Evolutionary conservation across 495 filamentous ascomycete species (phyloP).

Genomic region (Penicillium samsonianum): DNA sequence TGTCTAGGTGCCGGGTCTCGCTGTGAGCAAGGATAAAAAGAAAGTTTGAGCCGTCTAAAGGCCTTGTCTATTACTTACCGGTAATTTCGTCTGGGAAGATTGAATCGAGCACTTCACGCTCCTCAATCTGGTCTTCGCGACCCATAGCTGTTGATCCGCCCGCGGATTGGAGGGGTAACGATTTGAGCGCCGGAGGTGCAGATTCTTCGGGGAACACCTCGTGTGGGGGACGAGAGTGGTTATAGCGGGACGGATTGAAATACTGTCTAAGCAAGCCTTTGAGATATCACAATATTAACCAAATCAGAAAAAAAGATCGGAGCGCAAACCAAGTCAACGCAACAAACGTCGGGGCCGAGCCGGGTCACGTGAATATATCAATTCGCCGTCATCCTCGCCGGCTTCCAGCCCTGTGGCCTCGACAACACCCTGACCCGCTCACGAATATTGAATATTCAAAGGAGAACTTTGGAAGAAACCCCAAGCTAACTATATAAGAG

Average conservation of each 20-base stretch:
- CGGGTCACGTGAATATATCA: not conserved
- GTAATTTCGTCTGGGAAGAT: conserved; percentile 98
- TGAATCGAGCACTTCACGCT: conserved; percentile 94
- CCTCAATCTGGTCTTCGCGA: conserved; percentile 89
- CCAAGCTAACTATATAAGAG: no score
- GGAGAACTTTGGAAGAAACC: no score
- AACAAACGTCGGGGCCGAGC: not conserved
- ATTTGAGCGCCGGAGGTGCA: conserved; percentile 6
- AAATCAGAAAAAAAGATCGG: conserved; percentile 11
- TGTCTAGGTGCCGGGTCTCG: conserved; percentile 54
- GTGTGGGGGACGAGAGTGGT: not conserved
- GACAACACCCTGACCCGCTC: no score
- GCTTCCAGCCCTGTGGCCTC: no score
- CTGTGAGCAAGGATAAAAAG: conserved; percentile 7
- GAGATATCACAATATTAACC: conserved; percentile 1
- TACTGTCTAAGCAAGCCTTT: not conserved
- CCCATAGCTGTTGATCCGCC: conserved; percentile 66
- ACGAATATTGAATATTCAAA: no score
- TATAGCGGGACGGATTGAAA: not conserved
- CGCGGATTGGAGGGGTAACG: conserved; percentile 40
- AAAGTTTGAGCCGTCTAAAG: no score
- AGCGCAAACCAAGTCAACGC: conserved; percentile 12
- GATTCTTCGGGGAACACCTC: not conserved
- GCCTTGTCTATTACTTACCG: conserved; percentile 51
- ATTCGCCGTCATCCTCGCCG: not conserved